Evolutionary conservation across 2,329 filamentous ascomycete genomes (phyloP), one percentile per base, ranked within the genome.

Genomic region (Stemphylium vesicarium): DNA sequence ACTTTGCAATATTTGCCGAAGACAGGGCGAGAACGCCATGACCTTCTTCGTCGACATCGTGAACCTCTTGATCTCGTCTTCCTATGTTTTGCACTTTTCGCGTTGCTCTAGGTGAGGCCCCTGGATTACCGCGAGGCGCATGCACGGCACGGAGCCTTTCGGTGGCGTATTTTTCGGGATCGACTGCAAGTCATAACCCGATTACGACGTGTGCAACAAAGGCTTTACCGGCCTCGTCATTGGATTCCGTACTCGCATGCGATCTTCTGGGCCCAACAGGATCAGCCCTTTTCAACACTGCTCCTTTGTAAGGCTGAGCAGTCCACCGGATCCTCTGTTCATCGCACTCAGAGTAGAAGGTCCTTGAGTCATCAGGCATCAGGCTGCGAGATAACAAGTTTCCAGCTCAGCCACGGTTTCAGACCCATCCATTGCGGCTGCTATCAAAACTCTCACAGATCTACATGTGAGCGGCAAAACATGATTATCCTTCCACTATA

Each of bases 121-220:
- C n/a, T 9, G 45, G 35, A 24, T 24, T 18, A 13, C 16, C 29
- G 18, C n/a, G 16, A 41, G 22, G 31, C 40, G 42, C 42, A 44
- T 50, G 36, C 52, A 48, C 43, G 36, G 39, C 36, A 40, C 43
- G 41, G 40, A 18, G 36, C 39, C 53, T 48, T 39, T 53, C 44
- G 24, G 46, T 58, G 51, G 56, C 52, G 38, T 33, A 50, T 20
- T 33, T 56, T 24, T 43, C 49, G 46, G 22, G 45, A 59, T 58
- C 53, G 44, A 42, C 52, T 47, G 44, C 56, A 50, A 50, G 44
- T 53, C 56, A 59, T 42, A 44, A 39, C 51, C 54, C 50, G 41
- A 42, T 53, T 40, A 48, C 45, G 51, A 53, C 45, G 36, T 37
- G 38, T 40, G 46, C 47, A 42, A 56, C 56, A 40, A 36, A 46